Evolutionary conservation across 305 asterid species (phyloP), one percentile per base, ranked within the genome.

Genomic region (Fraxinus platypoda): DNA sequence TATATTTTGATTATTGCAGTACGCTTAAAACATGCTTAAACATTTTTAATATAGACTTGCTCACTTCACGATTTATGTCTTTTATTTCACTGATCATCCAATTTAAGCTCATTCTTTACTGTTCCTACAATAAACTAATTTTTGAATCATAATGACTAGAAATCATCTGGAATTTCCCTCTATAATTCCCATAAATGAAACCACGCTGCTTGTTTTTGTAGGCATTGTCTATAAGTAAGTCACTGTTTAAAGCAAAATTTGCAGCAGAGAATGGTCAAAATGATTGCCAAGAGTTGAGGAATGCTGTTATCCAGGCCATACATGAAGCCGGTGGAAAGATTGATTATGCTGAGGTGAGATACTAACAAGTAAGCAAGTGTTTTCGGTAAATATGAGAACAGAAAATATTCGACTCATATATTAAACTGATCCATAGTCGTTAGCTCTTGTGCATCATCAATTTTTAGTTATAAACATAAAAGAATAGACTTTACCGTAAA

Each of bases 331-430:
- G 97, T 81, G 99, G 99, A 83, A 88, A 81, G 78, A 87, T 94
- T 70, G 98, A 96, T 89, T 94, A 94, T 83, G 98, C 94, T 11
- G 95, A 96, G 97, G 98, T 90, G 81, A 94, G 89, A 28, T 64
- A 57, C 68, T 57, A 19, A 57, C 28, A 6, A 57, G 13, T 57
- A 57, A 57, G 66, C 68, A 7, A 19, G 68, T 21, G 12, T 21
- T 57, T 57, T 57, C 26, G 9, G 68, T 8, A 7, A 57, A 57
- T 57, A 57, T 0, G 68, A 57, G 28, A 21, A 57, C 12, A 19
- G 13, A 57, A 57, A 57, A 57, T 57, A 57, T 57, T 19, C 0
- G 12, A 19, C 68, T 19, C 3, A 54, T 57, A 19, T 9, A 57
- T 57, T 57, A 7, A 19, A 57, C 68, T 7, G 1, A n/a, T n/a